phyloP scores from a whole-genome alignment of 2,329 filamentous ascomycete species.

The Aureobasidium namibiae region DNA sequence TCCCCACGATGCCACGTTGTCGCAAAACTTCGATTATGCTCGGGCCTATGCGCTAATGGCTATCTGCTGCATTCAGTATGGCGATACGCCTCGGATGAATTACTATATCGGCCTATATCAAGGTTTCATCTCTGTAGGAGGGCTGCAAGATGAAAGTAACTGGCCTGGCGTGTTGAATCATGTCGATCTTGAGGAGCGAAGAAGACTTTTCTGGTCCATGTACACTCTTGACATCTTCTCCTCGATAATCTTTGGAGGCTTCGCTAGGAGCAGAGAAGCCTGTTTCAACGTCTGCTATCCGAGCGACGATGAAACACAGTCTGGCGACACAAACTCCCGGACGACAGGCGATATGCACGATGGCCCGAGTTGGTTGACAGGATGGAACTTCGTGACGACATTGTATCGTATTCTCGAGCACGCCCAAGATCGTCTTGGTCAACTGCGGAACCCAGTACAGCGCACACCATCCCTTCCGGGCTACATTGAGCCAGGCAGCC shows the following conservation, averaged over 20 bases:
- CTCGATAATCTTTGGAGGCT: constrained; percentile 43
- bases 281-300: constrained; percentile 39
- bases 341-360: constrained; percentile 9
- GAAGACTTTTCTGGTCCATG: constrained; percentile 46
- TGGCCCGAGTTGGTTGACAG: constrained; percentile 38
- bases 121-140: constrained; percentile 40
- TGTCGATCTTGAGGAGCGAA: constrained; percentile 40
- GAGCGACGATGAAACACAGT: constrained; percentile 36
- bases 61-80: constrained; percentile 44
- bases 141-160: constrained; percentile 44
- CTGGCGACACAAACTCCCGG: constrained; percentile 24
- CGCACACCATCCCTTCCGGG: neutral
- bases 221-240: constrained; percentile 49
- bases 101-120: constrained; percentile 45
- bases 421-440: constrained; percentile 1
- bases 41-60: constrained; percentile 42
- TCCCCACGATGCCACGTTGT: constrained; percentile 29
- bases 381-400: constrained; percentile 51
- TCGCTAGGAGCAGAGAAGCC: constrained; percentile 37
- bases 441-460: constrained; percentile 18
- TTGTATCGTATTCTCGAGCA: constrained; percentile 48
- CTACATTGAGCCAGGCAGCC: neutral
- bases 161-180: constrained; percentile 40
- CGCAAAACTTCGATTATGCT: constrained; percentile 34
- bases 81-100: constrained; percentile 42